Percentiles rank a stretch among this genome's conserved stretches.
Evolutionary conservation across 2,329 filamentous ascomycete genomes (phyloP).

Genomic region (Penicillium psychrosexuale): DNA sequence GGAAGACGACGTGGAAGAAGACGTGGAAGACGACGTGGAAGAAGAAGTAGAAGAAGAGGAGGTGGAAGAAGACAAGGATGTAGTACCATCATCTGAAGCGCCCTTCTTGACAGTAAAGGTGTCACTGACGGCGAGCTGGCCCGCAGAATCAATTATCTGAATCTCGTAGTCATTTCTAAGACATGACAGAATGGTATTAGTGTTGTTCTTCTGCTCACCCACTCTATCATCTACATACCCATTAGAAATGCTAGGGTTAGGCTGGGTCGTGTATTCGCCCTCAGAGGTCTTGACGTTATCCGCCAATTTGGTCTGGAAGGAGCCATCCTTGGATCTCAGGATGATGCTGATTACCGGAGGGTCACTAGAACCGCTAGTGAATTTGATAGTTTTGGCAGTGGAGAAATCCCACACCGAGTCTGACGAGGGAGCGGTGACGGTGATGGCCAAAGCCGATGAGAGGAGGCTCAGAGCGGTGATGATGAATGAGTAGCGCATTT

Average conservation of each 20-base stretch:
- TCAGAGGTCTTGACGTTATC: slow-evolving; percentile 13
- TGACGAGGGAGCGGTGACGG: slow-evolving; percentile 5
- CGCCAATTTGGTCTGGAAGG: slow-evolving; percentile 14
- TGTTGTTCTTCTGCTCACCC: neutral
- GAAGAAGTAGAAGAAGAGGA: no score
- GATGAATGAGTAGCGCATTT: slow-evolving; percentile 7
- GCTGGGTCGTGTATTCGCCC: slow-evolving; percentile 12
- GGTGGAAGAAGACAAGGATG: slow-evolving; percentile 2
- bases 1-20: neutral
- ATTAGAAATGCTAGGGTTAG: slow-evolving; percentile 13
- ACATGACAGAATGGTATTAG: neutral
- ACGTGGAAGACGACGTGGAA: neutral
- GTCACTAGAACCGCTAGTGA: slow-evolving; percentile 5
- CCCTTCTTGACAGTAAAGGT: slow-evolving; percentile 8
- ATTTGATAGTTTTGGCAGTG: slow-evolving; percentile 10
- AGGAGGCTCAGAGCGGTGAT: slow-evolving; percentile 2
- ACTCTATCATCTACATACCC: slow-evolving; percentile 5
- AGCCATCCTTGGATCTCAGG: slow-evolving; percentile 9
- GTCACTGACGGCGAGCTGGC: slow-evolving; percentile 10
- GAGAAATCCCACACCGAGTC: slow-evolving; percentile 9
- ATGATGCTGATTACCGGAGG: slow-evolving; percentile 11
- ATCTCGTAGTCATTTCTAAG: slow-evolving; percentile 11
- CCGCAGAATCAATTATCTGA: slow-evolving; percentile 11
- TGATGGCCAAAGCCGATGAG: slow-evolving; percentile 9
- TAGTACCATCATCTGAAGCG: slow-evolving; percentile 7